phyloP scores from a whole-genome alignment of 2,329 filamentous ascomycete species.

The Coniochaeta sp. region DNA sequence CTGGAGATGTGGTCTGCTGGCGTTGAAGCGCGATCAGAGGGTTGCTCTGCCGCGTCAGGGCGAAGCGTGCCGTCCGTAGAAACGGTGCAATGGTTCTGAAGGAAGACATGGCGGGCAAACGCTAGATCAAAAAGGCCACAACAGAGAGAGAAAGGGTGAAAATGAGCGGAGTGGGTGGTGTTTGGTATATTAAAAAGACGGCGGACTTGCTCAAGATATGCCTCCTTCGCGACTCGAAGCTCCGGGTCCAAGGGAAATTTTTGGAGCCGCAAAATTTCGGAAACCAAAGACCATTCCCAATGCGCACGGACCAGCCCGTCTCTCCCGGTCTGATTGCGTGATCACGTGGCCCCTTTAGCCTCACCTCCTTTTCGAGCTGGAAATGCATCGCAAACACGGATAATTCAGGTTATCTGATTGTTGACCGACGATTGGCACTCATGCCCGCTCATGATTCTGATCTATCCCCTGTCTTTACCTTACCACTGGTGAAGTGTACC shows the following conservation, averaged over 20 bases:
- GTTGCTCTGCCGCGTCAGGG: slow-evolving; percentile 57
- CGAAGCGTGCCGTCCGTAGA: slow-evolving; percentile 71
- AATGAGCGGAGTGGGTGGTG: slow-evolving; percentile 15
- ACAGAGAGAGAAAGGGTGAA: slow-evolving; percentile 8
- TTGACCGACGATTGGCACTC: no score
- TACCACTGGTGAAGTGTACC: no score
- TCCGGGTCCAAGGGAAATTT: background rate
- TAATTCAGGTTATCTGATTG: background rate
- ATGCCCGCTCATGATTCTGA: no score
- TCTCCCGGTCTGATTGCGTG: background rate
- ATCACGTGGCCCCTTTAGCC: background rate
- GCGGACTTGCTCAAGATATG: background rate
- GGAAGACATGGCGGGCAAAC: slow-evolving; percentile 60
- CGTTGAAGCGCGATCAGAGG: slow-evolving; percentile 71
- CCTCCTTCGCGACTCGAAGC: slow-evolving; percentile 1
- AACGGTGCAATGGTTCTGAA: slow-evolving; percentile 73
- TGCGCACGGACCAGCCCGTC: background rate
- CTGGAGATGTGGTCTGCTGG: slow-evolving; percentile 57
- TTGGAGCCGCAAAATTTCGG: slow-evolving; percentile 2
- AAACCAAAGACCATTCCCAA: background rate
- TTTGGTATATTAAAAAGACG: background rate
- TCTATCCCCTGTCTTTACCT: no score
- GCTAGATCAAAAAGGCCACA: slow-evolving; percentile 2
- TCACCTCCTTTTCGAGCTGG: background rate
- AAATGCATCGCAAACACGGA: no score